Evolutionary conservation across 352 stramenopile genomes (phyloP).

Genomic region (Hyaloperonospora brassicae): DNA sequence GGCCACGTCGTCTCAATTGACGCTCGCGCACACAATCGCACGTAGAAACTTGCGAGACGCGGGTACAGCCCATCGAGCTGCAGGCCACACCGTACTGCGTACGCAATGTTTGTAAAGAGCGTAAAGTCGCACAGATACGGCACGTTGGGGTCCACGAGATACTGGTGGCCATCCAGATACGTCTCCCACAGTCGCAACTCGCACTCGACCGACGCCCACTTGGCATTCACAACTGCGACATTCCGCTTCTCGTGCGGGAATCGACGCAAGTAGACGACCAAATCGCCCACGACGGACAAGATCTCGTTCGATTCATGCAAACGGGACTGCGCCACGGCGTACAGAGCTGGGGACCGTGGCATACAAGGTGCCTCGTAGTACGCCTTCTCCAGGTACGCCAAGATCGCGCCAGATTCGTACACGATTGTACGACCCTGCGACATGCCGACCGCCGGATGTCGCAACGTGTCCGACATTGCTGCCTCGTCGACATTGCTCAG

Average conservation of each 20-base stretch:
- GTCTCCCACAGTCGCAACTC: constrained; percentile 74
- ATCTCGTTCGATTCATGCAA: constrained; percentile 82
- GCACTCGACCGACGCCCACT: constrained; percentile 58
- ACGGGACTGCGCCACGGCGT: constrained; percentile 64
- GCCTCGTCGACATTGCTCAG: constrained; percentile 28
- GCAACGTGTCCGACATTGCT: constrained; percentile 24
- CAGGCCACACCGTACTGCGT: constrained; percentile 75
- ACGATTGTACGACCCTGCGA: constrained; percentile 47
- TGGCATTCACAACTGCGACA: constrained; percentile 47
- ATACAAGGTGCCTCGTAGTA: constrained; percentile 44
- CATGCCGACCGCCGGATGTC: constrained; percentile 23
- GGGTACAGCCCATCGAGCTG: constrained; percentile 78
- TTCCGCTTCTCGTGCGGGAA: constrained; percentile 58
- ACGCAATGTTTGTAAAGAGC: constrained; percentile 82
- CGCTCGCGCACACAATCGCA: constrained; percentile 54
- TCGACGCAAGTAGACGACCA: constrained; percentile 73
- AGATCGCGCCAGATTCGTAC: constrained; percentile 73
- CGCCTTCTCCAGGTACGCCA: constrained; percentile 73
- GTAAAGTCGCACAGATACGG: constrained; percentile 75
- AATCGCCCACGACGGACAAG: constrained; percentile 68
- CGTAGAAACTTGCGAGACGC: constrained; percentile 70
- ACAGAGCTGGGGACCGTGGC: constrained; percentile 38
- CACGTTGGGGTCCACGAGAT: constrained; percentile 49
- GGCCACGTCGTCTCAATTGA: constrained; percentile 77
- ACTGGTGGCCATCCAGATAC: constrained; percentile 57